Evolutionary conservation across 331 rosid species (phyloP), one percentile per base, ranked within the genome.

Genomic region (Malus hybrid): DNA sequence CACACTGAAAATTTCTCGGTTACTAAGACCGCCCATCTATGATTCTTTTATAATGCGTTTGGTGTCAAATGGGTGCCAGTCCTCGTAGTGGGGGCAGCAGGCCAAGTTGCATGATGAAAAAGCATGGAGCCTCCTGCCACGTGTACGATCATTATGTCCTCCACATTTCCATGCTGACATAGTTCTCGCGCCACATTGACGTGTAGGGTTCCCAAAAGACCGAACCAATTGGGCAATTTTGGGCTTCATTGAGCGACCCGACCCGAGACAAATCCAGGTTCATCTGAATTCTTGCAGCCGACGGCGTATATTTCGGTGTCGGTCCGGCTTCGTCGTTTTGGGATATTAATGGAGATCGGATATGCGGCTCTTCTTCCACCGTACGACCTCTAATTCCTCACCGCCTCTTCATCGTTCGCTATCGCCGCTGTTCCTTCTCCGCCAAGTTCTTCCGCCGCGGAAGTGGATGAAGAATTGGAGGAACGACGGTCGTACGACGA

Each of bases 91-190:
- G 33, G 33, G 28, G 34, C 66, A 12, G 34, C 10, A 61, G 66
- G 18, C 7, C 7, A 32, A 56, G 66, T 56, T 50, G 75, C 31
- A 19, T 31, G 5, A 66, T 11, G 65, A 3, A 10, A 66, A 36
- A 20, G 1, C 57, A 3, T 36, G 29, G 1, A 33, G 6, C 20
- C 3, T 71, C 3, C 3, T n/a, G 46, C 62, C 74, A 31, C 74
- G 74, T 52, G 74, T 69, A 48, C 31, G 33, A 4, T 9, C 36
- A 14, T 4, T 15, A 2, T 44, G 36, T 3, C 2, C 6, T 27
- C 39, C 73, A 28, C 29, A 27, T 70, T 5, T 19, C 62, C 14
- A 10, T 55, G 76, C 76, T 72, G 67, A 72, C 76, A 10, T 72
- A 22, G 16, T 31, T 57, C 67, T 57, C 36, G 66, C 75, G 76